Base-by-base conservation (phyloP, 2,329 filamentous ascomycete genomes). In the Fusarium heterosporum region DNA sequence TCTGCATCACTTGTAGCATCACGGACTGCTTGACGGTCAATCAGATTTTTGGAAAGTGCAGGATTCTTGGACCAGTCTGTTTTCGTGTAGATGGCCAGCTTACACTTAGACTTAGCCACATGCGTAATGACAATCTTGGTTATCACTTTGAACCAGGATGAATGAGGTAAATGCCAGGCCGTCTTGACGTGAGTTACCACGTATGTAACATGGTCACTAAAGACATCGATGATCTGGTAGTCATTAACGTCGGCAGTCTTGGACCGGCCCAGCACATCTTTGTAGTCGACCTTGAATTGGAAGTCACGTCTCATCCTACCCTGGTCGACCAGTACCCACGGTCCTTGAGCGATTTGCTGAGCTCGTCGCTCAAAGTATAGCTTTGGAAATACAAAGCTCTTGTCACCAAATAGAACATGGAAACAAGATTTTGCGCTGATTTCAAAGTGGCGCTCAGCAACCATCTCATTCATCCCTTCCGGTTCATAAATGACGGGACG, bases 91-190 rank as follows among this genome's bases (percentile, higher is more conserved):
- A 98, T 87, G 26, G 93, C 91, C 55, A 99, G 86, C 80, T 96
- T 97, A 78, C 93, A 97, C 77, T 91, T 93, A 13, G 92, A 93
- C 79, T 98, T 98, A 51, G 93, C 89, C 61, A 95, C 86, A 74
- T 98, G 93, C 4, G 96, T 97, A 65, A 99, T 96, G 66, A 97
- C 93, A 65, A 97, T 89, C 78, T 97, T 97, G 69, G 89, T 95
- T 57, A 96, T 87, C 22, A 97, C 82, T 71, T 90, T 90, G 79
- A 98, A 97, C 50, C 88, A 86, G 47, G 88, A 84, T 52, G 90
- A 88, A 75, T 93, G 90, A 13, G 96, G 96, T 36, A 98, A 84
- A 80, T 97, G 93, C 93, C 93, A 97, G 9, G 87, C 84, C 17
- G 85, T 89, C 75, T 86, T 88, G 74, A 81, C 81, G 68, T 89